phyloP scores from a whole-genome alignment of 768 basidiomycete genomes.

The Termitomyces sp. region DNA sequence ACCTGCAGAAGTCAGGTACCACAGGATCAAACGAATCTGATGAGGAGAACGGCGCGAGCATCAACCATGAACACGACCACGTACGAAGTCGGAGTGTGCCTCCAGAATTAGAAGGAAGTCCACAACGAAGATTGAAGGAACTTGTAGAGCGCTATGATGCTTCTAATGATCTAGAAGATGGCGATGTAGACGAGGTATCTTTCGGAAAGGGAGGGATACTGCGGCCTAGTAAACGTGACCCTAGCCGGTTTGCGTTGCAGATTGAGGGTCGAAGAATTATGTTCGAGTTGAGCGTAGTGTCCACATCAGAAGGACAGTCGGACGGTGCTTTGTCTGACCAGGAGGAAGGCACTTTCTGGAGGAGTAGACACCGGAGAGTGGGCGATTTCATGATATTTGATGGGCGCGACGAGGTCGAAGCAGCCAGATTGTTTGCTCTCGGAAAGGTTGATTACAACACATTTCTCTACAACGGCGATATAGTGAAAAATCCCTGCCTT shows the following conservation, averaged over 20 bases:
- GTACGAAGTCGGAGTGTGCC: slow-evolving; percentile 55
- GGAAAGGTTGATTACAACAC: slow-evolving; percentile 57
- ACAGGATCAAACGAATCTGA: slow-evolving; percentile 20
- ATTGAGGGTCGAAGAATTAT: slow-evolving; percentile 52
- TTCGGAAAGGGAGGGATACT: slow-evolving; percentile 54
- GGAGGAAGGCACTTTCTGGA: slow-evolving; percentile 12
- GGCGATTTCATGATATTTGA: slow-evolving; percentile 20
- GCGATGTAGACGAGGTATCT: slow-evolving; percentile 10
- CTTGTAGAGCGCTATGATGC: slow-evolving; percentile 14
- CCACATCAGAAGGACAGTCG: slow-evolving; percentile 17
- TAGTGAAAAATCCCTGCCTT: slow-evolving; percentile 58
- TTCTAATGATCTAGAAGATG: slow-evolving; percentile 5
- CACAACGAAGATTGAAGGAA: slow-evolving; percentile 26
- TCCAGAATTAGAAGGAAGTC: slow-evolving; percentile 42
- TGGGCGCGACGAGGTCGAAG: slow-evolving; percentile 44
- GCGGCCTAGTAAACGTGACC: slow-evolving; percentile 52
- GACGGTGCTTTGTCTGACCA: slow-evolving; percentile 14
- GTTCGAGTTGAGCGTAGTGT: slow-evolving; percentile 74
- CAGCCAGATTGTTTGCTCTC: slow-evolving; percentile 48
- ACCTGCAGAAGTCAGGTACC: slow-evolving; percentile 1
- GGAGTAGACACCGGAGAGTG: slow-evolving; percentile 17
- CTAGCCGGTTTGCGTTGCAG: slow-evolving; percentile 56
- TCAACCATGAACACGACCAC: slow-evolving; percentile 19
- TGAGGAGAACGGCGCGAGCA: slow-evolving; percentile 19
- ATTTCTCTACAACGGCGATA: slow-evolving; percentile 58